Conservation (phyloP, 805 yeast genomes). For the Barnettozyma siamensis region DNA sequence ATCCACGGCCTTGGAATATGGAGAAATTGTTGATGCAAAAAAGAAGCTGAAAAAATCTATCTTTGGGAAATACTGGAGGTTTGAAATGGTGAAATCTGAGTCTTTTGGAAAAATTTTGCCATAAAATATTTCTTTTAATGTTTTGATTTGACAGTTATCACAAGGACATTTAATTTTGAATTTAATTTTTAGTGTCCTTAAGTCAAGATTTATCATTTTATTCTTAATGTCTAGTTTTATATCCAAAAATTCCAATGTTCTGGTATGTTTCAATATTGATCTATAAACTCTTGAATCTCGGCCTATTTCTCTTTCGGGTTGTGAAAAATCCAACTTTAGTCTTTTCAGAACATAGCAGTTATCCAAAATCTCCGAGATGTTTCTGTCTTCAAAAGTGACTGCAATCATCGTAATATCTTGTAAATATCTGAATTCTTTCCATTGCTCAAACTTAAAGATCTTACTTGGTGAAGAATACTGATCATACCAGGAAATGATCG, state of each 20-base stretch:
- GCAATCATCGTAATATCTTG: conserved; percentile 38
- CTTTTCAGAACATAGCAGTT: conserved; percentile 28
- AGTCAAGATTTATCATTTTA: conserved; percentile 17
- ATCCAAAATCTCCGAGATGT: conserved; percentile 28
- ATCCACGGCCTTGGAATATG: conserved; percentile 40
- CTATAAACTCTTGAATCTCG: conserved; percentile 29
- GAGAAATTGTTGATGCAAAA: conserved; percentile 30
- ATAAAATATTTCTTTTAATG: conserved; percentile 28
- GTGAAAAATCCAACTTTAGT: conserved; percentile 35
- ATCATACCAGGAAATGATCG: conserved; percentile 40
- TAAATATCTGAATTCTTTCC: conserved; percentile 30
- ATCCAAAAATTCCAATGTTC: conserved; percentile 34
- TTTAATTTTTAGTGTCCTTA: conserved; percentile 12
- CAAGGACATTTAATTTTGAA: conserved; percentile 19
- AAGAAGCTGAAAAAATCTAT: conserved; percentile 34
- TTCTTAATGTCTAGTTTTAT: conserved; percentile 25
- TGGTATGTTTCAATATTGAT: conserved; percentile 29
- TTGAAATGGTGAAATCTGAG: conserved; percentile 23
- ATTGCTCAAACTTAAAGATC: conserved; percentile 31
- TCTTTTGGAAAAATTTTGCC: conserved; percentile 29
- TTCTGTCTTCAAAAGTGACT: conserved; percentile 27
- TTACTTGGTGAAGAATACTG: conserved; percentile 26
- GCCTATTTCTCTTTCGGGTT: conserved; percentile 29
- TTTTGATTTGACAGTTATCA: conserved; percentile 15
- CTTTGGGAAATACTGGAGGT: conserved; percentile 26